Base-by-base conservation (phyloP, 306 rosid genomes). In the Citrullus amarus region DNA sequence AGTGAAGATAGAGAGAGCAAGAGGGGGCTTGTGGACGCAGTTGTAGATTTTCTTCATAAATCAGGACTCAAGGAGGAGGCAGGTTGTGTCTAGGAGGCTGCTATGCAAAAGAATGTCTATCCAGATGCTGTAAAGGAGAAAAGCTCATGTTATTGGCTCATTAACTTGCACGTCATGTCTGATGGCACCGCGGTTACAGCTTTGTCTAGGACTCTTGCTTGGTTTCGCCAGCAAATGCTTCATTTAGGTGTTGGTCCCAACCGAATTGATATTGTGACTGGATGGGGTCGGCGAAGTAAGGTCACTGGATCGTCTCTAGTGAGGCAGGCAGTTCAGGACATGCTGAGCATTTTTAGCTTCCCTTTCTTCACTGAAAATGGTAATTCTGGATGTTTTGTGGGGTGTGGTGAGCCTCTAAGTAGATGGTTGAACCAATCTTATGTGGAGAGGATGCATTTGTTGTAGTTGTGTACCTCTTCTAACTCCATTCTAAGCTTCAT, bases 61-160 rank as follows among this genome's bases (percentile, higher is more conserved):
- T 88, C 97, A 5, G 98, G 98, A 82, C 95, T 94, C 38, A 94
- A 94, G 86, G 98, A 94, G 82, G 98, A 94, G 87, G 98, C 98
- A 2, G 95, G 98, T 38, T 94, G 93, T 1, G 94, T 94, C 55
- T 94, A 97, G 98, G 98, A 94, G 85, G 98, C 88, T 67, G 97
- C 96, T 73, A 94, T 91, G 2, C 87, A 85, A 41, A 92, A 84
- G 83, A 94, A 92, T 66, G 95, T 94, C 25, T 94, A 94, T 50
- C 98, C 98, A 28, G 96, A 94, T 44, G 96, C 97, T 0, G 87
- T 94, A 50, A 92, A 78, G 83, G 93, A 92, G 91, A 90, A 92
- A 77, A 84, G 98, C 84, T 79, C 90, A 2, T 87, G 96, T 58
- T 91, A 89, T 63, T 94, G 98, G 98, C 98, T 94, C 46, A 94